These are phyloP conservation scores for Talaromyces sp. DNA, from an alignment of 2,329 filamentous ascomycete species.

Conservation along the genomic window DNA sequence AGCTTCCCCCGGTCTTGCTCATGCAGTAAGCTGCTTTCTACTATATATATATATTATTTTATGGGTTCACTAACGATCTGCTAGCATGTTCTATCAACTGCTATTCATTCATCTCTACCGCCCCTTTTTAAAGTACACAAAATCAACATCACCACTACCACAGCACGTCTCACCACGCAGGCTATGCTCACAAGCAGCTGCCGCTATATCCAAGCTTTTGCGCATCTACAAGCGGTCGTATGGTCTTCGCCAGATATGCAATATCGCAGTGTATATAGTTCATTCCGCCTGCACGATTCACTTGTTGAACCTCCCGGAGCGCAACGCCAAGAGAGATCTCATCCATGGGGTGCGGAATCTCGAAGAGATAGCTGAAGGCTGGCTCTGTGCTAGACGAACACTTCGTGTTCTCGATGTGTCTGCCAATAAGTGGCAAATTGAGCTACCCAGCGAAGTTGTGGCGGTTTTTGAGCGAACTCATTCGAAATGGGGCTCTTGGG, in stretches of 20 bases:
- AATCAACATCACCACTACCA: slow-evolving; percentile 74
- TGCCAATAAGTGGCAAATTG: slow-evolving; percentile 82
- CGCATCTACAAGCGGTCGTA: slow-evolving; percentile 90
- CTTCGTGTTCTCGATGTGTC: slow-evolving; percentile 80
- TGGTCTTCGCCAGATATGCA: slow-evolving; percentile 88
- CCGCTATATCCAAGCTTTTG: slow-evolving; percentile 88
- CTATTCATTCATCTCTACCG: slow-evolving; percentile 94
- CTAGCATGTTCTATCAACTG: slow-evolving; percentile 94
- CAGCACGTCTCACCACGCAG: slow-evolving; percentile 84
- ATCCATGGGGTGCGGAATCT: slow-evolving; percentile 86
- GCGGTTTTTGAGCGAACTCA: slow-evolving; percentile 73
- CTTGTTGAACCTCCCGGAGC: slow-evolving; percentile 86
- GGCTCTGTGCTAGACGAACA: slow-evolving; percentile 83
- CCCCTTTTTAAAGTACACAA: slow-evolving; percentile 88
- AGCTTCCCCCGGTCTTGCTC: slow-evolving; percentile 74
- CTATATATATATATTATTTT: slow-evolving; percentile 20
- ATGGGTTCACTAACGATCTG: slow-evolving; percentile 11
- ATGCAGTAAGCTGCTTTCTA: slow-evolving; percentile 67
- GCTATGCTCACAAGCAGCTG: slow-evolving; percentile 84
- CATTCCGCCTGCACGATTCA: slow-evolving; percentile 95
- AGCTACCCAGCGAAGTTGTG: slow-evolving; percentile 77
- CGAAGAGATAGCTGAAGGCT: slow-evolving; percentile 92
- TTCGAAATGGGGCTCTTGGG: slow-evolving; percentile 71
- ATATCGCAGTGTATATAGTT: slow-evolving; percentile 91
- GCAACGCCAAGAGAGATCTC: slow-evolving; percentile 83